phyloP scores from a whole-genome alignment of 2,329 filamentous ascomycete species.

The Fusarium sp. region DNA sequence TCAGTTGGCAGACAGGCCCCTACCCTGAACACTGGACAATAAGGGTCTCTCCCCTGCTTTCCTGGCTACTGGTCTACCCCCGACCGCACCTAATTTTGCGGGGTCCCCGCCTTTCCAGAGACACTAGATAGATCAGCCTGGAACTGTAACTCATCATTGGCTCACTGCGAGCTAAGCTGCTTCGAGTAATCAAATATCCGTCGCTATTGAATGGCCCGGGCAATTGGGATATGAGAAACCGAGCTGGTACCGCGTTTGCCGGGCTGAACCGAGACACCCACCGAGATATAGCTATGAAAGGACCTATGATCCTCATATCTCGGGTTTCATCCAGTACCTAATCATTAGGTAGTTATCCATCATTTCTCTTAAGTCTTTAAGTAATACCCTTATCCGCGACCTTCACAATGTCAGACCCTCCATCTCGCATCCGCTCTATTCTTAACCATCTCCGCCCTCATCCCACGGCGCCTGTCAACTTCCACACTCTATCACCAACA shows the following conservation, averaged over 20 bases:
- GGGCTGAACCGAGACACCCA: conserved; percentile 41
- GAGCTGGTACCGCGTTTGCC: conserved; percentile 41
- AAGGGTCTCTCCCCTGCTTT: not conserved
- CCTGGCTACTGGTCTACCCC: not conserved
- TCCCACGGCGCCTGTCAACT: conserved; percentile 62
- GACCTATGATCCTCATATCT: conserved; percentile 4
- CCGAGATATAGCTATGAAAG: conserved; percentile 37
- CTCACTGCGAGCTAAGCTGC: conserved; percentile 14
- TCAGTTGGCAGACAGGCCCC: not conserved
- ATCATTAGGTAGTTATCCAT: not conserved
- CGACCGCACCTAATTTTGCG: conserved; percentile 13
- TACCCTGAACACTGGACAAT: not conserved
- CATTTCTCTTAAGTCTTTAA: not conserved
- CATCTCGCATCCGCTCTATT: conserved; percentile 68
- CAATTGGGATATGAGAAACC: conserved; percentile 37
- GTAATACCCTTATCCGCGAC: not conserved
- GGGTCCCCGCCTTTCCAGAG: conserved; percentile 31
- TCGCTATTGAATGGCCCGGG: conserved; percentile 9
- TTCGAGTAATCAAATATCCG: conserved; percentile 13
- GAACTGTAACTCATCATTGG: conserved; percentile 29
- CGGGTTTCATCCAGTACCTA: not conserved
- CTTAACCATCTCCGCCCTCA: conserved; percentile 58
- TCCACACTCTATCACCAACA: conserved; percentile 86
- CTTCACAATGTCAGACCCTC: conserved; percentile 68
- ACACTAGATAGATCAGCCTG: conserved; percentile 15